Percentiles rank a stretch among this genome's conserved stretches.
phyloP scores from a whole-genome alignment of 306 rosid genomes.

The Quercus glauca region DNA sequence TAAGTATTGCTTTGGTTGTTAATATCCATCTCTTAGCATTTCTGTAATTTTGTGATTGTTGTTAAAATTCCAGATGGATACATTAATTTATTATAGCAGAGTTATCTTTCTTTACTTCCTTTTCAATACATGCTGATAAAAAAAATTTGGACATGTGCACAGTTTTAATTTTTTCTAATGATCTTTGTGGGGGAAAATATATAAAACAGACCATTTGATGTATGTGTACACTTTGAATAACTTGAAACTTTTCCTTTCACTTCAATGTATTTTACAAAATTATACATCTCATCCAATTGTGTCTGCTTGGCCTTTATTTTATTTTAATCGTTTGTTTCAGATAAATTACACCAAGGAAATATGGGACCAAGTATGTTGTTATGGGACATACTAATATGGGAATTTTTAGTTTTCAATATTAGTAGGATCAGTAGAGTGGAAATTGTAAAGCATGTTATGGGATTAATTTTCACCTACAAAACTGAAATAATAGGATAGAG shows the following conservation, averaged over 20 bases:
- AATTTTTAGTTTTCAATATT: no score
- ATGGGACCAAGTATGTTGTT: no score
- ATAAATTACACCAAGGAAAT: no score
- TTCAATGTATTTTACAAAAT: no score
- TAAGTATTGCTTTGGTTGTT: constrained; percentile 10
- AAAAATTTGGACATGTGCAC: not conserved
- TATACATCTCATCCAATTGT: no score
- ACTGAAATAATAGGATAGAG: no score
- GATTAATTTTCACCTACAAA: no score
- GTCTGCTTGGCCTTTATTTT: no score
- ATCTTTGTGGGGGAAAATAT: not conserved
- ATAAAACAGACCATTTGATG: not conserved
- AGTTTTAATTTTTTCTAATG: not conserved
- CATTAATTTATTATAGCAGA: not conserved
- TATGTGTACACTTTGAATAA: not conserved
- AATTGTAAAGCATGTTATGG: no score
- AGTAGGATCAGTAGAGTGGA: no score
- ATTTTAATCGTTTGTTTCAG: no score
- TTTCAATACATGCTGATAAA: not conserved
- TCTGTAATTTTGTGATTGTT: constrained; percentile 3
- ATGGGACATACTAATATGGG: no score
- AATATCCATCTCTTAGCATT: not conserved
- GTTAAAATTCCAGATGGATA: not conserved
- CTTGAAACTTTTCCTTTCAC: not conserved
- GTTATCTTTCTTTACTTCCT: not conserved